Conservation (phyloP, 805 yeast genomes). For the Candida ortonii region DNA sequence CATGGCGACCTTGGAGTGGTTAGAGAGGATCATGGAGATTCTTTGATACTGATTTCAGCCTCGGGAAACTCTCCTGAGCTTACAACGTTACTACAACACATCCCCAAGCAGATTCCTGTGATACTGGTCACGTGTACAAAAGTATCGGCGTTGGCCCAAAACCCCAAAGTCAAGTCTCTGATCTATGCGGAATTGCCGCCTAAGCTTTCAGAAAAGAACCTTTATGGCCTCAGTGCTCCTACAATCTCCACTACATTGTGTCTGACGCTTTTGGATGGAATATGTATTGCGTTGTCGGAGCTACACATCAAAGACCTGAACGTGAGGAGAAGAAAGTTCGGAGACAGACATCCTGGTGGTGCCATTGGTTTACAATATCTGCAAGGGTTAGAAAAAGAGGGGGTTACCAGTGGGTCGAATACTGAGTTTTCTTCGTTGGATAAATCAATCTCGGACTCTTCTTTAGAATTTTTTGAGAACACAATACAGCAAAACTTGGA, state of each 20-base stretch:
- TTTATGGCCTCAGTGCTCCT: conserved; percentile 85
- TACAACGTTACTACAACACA: conserved; percentile 52
- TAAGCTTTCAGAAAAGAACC: conserved; percentile 52
- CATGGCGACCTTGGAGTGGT: conserved; percentile 87
- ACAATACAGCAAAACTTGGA: conserved; percentile 6
- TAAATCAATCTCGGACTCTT: conserved; percentile 14
- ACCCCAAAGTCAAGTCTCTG: conserved; percentile 48
- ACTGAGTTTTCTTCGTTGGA: conserved; percentile 15
- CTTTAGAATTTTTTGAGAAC: conserved; percentile 16
- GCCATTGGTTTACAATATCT: conserved; percentile 64
- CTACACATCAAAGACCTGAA: conserved; percentile 54
- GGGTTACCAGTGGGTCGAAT: conserved; percentile 10
- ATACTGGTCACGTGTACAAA: conserved; percentile 63
- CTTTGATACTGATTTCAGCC: conserved; percentile 65
- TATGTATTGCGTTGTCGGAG: conserved; percentile 71
- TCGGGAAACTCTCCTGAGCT: conserved; percentile 85
- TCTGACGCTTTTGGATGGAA: conserved; percentile 73
- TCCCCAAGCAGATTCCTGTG: conserved; percentile 51
- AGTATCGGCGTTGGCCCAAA: conserved; percentile 51
- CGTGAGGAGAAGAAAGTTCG: conserved; percentile 55
- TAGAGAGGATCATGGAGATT: conserved; percentile 50
- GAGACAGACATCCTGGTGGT: conserved; percentile 86
- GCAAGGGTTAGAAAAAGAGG: conserved; percentile 7
- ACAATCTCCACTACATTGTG: conserved; percentile 80
- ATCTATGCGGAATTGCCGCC: conserved; percentile 62